A percentile compares a stretch with the other conserved stretches of the same genome.
phyloP scores from a whole-genome alignment of 495 filamentous ascomycete genomes.

The Xylaria flabelliformis region DNA sequence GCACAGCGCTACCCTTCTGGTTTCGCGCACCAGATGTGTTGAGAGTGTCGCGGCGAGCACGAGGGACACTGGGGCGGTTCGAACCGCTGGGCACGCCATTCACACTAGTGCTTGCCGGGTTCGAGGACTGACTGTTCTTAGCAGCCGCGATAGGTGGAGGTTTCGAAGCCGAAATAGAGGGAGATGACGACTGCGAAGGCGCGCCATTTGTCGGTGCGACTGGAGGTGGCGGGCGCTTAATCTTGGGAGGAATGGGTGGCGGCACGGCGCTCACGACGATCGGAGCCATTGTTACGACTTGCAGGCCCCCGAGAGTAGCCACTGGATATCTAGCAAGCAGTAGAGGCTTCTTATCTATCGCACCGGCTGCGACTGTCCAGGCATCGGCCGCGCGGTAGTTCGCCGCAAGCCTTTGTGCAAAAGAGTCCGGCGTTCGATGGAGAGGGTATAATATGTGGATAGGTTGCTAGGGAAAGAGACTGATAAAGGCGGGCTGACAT shows the following conservation, averaged over 20 bases:
- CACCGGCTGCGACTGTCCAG: slow-evolving; percentile 18
- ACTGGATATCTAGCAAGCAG: slow-evolving; percentile 23
- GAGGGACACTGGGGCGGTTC: slow-evolving; percentile 54
- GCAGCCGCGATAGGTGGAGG: slow-evolving; percentile 47
- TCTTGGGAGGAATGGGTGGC: slow-evolving; percentile 66
- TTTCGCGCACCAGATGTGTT: slow-evolving; percentile 46
- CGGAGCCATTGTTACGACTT: slow-evolving; percentile 48
- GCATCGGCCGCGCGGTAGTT: slow-evolving; percentile 33
- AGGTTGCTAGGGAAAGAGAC: background rate
- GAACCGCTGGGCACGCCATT: slow-evolving; percentile 56
- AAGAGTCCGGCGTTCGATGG: background rate
- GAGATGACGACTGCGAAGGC: slow-evolving; percentile 69
- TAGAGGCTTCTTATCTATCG: slow-evolving; percentile 18
- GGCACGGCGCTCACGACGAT: slow-evolving; percentile 55
- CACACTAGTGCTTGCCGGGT: slow-evolving; percentile 43
- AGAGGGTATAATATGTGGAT: background rate
- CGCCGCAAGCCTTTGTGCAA: background rate
- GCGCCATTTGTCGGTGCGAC: slow-evolving; percentile 72
- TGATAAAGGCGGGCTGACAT: background rate
- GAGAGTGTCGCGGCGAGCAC: slow-evolving; percentile 56
- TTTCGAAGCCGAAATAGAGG: slow-evolving; percentile 68
- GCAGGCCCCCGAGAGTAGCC: slow-evolving; percentile 26
- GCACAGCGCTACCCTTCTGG: slow-evolving; percentile 49
- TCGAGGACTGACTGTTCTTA: slow-evolving; percentile 50
- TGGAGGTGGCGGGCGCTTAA: slow-evolving; percentile 75